Conservation (phyloP, 2,329 filamentous ascomycete genomes). For the Curvularia sp. region DNA sequence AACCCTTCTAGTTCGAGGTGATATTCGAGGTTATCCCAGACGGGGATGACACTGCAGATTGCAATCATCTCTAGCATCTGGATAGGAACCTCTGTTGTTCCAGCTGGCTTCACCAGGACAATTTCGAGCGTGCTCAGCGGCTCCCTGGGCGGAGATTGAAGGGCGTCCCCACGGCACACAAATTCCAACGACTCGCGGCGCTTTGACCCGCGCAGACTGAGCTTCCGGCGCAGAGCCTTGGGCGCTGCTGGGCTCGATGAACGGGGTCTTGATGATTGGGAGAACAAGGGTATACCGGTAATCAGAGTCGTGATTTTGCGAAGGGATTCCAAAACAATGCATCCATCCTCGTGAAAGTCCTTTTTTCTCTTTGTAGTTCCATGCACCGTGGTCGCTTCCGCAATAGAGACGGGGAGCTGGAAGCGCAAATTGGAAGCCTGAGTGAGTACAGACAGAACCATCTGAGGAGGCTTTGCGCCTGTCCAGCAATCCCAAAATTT, state of each 20-base stretch:
- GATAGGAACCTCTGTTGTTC: conserved; percentile 24
- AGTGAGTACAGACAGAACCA: conserved; percentile 26
- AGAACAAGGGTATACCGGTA: conserved; percentile 1
- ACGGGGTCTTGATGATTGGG: conserved; percentile 3
- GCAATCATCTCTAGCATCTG: conserved; percentile 30
- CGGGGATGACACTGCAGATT: conserved; percentile 28
- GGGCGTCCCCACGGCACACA: conserved; percentile 16
- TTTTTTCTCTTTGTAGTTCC: conserved; percentile 34
- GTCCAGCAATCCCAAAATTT: conserved; percentile 33
- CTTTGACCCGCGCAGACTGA: conserved; percentile 14
- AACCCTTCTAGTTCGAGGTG: conserved; percentile 33
- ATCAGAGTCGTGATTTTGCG: conserved; percentile 24
- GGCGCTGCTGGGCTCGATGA: conserved; percentile 9
- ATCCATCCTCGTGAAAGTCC: conserved; percentile 28
- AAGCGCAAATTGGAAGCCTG: conserved; percentile 29
- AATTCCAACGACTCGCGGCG: conserved; percentile 14
- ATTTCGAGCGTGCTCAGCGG: conserved; percentile 32
- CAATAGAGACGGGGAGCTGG: conserved; percentile 35
- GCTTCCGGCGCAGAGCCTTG: conserved; percentile 14
- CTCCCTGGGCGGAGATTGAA: conserved; percentile 9
- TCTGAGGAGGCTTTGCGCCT: conserved; percentile 20
- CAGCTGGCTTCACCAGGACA: conserved; percentile 32
- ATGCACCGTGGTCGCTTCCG: conserved; percentile 21
- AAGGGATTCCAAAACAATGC: conserved; percentile 27
- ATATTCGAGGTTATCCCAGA: conserved; percentile 31